Conservation (phyloP, 1,139 yeast genomes). For the Sugiyamaella castrensis region DNA sequence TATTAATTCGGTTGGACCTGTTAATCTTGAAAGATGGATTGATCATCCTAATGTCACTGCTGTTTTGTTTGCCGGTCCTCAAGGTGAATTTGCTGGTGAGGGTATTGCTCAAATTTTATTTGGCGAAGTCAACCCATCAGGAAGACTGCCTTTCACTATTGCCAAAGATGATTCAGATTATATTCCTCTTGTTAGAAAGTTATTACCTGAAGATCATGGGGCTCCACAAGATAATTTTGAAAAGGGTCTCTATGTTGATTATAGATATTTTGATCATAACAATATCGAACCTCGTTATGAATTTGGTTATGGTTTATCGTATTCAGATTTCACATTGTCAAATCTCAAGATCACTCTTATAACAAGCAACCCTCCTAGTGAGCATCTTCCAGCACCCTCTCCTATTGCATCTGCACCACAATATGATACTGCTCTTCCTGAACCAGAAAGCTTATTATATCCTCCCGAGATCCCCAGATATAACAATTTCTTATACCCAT, state of each 20-base stretch:
- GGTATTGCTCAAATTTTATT: conserved; percentile 51
- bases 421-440: conserved; percentile 37
- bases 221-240: conserved; percentile 46
- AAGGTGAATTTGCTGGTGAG: conserved; percentile 54
- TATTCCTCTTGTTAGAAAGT: conserved; percentile 46
- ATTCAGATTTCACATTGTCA: conserved; percentile 48
- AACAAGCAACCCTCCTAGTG: conserved; percentile 43
- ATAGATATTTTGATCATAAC: conserved; percentile 53
- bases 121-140: conserved; percentile 61
- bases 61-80: conserved; percentile 54
- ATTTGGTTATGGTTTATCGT: conserved; percentile 62
- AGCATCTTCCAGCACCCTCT: conserved; percentile 50
- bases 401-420: conserved; percentile 38
- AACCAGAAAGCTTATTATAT: conserved; percentile 53
- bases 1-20: conserved; percentile 58
- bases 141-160: conserved; percentile 60
- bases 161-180: conserved; percentile 56
- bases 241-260: conserved; percentile 43
- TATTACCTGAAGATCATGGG: conserved; percentile 24
- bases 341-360: conserved; percentile 29
- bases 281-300: conserved; percentile 57
- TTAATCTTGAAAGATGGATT: conserved; percentile 57
- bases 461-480: conserved; percentile 36
- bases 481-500: conserved; percentile 33
- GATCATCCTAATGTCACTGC: conserved; percentile 58